Base-by-base conservation (phyloP, 306 rosid genomes). In the Fagus crenata region DNA sequence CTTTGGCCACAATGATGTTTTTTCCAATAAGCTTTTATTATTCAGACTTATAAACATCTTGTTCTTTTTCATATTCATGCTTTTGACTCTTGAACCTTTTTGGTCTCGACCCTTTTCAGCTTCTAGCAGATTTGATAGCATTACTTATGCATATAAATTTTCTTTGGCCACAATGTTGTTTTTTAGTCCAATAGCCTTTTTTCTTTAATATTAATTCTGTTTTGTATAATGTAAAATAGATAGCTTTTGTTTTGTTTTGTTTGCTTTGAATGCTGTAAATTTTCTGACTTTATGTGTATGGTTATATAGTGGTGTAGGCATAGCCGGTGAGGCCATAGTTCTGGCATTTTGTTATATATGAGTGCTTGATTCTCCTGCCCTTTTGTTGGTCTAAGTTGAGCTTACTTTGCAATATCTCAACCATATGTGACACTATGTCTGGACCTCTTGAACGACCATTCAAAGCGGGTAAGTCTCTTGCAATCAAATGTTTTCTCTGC, bases 401-500 rank as follows among this genome's bases (percentile, higher is more conserved):
- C 71, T 82, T 72, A 76, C 76, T 68, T 82, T 54, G 77, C 28
- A 79, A 77, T 76, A 83, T 84, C 80, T 76, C 78, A 86, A 89
- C 81, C 86, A 91, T 89, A 91, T 82, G 91, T 74, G 98, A 95
- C 87, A 85, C 84, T 31, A 75, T 85, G 86, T 73, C 97, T 33
- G 83, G 51, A 73, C 79, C 86, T 72, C 63, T 49, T 69, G 90
- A 93, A 64, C 89, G 28, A 22, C 28, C 28, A 22, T 22, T 22
- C 28, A 90, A 86, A 83, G 73, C 84, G 32, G 85, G 88, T 88
- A 76, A 65, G 67, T 58, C 61, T 73, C 11, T 81, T 22, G 13
- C 71, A 6, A 49, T 40, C 60, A 37, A 49, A 53, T 64, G 3
- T 69, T 17, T 56, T 33, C 40, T 63, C 22, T 46, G 14, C 51